Percentiles rank a stretch among this genome's conserved stretches.
Evolutionary conservation across 2,329 filamentous ascomycete genomes (phyloP).

Genomic region (Stenocarpella maydis): DNA sequence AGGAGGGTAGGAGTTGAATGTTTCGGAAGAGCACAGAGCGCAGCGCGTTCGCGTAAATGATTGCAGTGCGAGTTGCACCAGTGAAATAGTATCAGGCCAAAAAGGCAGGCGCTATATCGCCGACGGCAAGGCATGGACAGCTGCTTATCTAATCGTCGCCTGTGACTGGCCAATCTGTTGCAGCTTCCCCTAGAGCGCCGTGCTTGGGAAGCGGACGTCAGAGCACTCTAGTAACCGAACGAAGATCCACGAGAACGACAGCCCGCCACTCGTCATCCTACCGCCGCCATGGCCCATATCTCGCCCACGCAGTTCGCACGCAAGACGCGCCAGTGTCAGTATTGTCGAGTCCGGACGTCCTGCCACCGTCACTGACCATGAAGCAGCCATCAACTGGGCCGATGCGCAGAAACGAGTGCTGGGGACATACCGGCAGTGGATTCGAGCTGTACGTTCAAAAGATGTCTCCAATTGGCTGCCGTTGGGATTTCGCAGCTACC

Average conservation of each 20-base stretch:
- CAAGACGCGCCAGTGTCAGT: conserved; percentile 79
- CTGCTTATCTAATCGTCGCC: conserved; percentile 23
- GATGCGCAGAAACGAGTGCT: conserved; percentile 90
- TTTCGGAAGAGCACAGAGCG: neutral
- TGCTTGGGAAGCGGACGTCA: conserved; percentile 27
- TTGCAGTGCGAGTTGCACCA: neutral
- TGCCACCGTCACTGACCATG: conserved; percentile 46
- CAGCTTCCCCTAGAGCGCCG: conserved; percentile 15
- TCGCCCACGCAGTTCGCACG: conserved; percentile 92
- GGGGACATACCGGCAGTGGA: conserved; percentile 92
- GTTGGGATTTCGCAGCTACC: neutral
- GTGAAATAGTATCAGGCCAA: conserved; percentile 15
- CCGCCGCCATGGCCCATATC: conserved; percentile 75
- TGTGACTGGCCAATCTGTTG: conserved; percentile 37
- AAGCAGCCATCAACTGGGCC: conserved; percentile 82
- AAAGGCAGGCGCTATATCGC: neutral
- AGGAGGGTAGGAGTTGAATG: neutral
- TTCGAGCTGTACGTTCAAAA: conserved; percentile 81
- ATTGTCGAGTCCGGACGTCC: neutral
- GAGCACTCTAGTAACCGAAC: conserved; percentile 32
- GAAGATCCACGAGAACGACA: conserved; percentile 44
- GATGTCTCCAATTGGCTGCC: conserved; percentile 9
- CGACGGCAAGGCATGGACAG: conserved; percentile 18
- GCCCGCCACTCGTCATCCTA: conserved; percentile 47
- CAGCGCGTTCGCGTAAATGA: neutral